Base-by-base conservation (phyloP, 768 basidiomycete genomes). In the Mycena galopus region DNA sequence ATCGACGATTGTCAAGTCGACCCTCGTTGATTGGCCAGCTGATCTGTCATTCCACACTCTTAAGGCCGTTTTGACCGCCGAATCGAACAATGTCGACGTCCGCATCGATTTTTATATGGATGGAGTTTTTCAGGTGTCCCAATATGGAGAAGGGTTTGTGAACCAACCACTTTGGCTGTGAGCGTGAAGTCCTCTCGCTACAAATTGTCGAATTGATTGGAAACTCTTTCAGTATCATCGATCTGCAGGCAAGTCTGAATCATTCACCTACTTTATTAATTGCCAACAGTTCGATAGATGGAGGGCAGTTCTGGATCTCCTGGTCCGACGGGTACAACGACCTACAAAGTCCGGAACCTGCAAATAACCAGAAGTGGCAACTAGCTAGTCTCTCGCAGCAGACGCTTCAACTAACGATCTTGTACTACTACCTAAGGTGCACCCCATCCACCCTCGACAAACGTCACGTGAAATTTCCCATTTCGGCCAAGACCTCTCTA, bases 261-360 rank as follows among this genome's bases (percentile, higher is more conserved):
- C 17, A 23, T 42, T 23, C 19, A 16, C 33, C 16, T 25, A 29
- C 33, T 58, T 12, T 7, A 17, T 21, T 57, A 4, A 42, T 16
- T 32, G 35, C 44, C 65, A 27, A 66, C 19, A 29, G 39, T 35
- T 44, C 27, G 44, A 32, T 61, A 86, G 84, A 86, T 86, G 85
- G 85, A 86, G 73, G 85, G 85, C 5, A 86, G 85, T 65, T 82
- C 85, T 10, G 85, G 85, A 9, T 81, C 83, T 57, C 85, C 85
- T 30, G 85, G 85, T 16, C 85, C 85, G 0, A 78, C 77, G 2
- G 83, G 83, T 17, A 83, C 82, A 21, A 85, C 85, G 3, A 84
- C 81, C 2, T 86, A 85, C 75, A 83, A 84, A 71, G 78, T 80
- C 66, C 83, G 85, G n/a, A 85, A 86, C 60, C 73, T 86, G 16